These are phyloP conservation scores for Syncephalastrum contaminatum DNA, from an alignment of 371 early-diverging fungal genomes.

Conservation along the genomic window DNA sequence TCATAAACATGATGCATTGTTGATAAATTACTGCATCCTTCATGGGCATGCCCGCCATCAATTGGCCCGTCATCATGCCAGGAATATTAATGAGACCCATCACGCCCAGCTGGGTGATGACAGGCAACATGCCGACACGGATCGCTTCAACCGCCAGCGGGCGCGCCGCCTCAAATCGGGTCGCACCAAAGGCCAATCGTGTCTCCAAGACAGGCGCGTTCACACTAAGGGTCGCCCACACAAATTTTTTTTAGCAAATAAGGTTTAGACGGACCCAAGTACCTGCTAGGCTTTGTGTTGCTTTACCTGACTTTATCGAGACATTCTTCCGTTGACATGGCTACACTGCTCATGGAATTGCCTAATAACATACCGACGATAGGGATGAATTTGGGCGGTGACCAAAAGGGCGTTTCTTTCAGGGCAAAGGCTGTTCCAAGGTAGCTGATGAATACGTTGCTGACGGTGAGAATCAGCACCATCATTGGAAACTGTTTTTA, in stretches of 20 bases:
- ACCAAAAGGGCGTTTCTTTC: slow-evolving; percentile 69
- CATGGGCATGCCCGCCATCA: slow-evolving; percentile 81
- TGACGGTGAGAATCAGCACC: slow-evolving; percentile 43
- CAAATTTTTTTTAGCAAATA: slow-evolving; percentile 3
- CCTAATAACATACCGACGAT: slow-evolving; percentile 87
- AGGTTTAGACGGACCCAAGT: not conserved
- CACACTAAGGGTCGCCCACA: slow-evolving; percentile 41
- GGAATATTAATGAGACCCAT: slow-evolving; percentile 90
- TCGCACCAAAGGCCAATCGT: slow-evolving; percentile 76
- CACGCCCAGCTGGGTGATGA: slow-evolving; percentile 80
- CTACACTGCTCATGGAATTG: slow-evolving; percentile 81
- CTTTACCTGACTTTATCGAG: slow-evolving; percentile 57
- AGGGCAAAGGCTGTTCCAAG: slow-evolving; percentile 68
- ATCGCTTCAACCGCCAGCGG: slow-evolving; percentile 78
- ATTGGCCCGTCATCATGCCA: slow-evolving; percentile 90
- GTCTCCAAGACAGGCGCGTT: slow-evolving; percentile 75
- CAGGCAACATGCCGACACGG: slow-evolving; percentile 74
- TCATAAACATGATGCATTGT: slow-evolving; percentile 83
- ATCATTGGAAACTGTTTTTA: slow-evolving; percentile 44
- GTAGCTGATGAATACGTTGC: slow-evolving; percentile 49
- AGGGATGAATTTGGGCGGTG: slow-evolving; percentile 81
- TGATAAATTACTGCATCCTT: slow-evolving; percentile 82
- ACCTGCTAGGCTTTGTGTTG: not conserved
- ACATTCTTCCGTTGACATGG: slow-evolving; percentile 71
- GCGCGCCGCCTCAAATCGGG: slow-evolving; percentile 79